Evolutionary conservation across 2,329 filamentous ascomycete genomes (phyloP).

Genomic region (Beauveria bassiana): DNA sequence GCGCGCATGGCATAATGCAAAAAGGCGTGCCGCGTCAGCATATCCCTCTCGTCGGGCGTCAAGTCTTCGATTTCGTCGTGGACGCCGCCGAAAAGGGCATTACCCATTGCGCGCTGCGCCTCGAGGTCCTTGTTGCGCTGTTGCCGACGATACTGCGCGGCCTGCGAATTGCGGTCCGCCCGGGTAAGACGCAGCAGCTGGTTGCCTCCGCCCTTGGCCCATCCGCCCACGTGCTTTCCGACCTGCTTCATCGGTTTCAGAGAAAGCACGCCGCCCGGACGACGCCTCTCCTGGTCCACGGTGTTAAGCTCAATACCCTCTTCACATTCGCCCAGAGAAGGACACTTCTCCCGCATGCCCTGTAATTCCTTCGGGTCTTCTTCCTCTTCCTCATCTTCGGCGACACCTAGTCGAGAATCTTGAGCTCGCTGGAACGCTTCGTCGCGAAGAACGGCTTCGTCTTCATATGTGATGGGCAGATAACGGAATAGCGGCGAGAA

Average conservation of each 20-base stretch:
- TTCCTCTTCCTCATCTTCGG: conserved; percentile 43
- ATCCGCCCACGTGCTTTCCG: conserved; percentile 23
- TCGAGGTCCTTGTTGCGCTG: conserved; percentile 58
- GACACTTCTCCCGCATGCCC: conserved; percentile 22
- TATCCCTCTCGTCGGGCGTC: conserved; percentile 80
- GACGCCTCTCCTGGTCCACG: conserved; percentile 18
- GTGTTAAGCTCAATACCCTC: conserved; percentile 33
- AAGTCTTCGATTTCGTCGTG: conserved; percentile 93
- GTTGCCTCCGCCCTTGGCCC: conserved; percentile 37
- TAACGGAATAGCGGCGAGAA: conserved; percentile 84
- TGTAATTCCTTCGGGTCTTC: conserved; percentile 22
- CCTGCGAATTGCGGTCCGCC: conserved; percentile 25
- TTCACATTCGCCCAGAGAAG: conserved; percentile 25
- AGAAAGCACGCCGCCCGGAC: conserved; percentile 23
- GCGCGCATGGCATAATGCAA: conserved; percentile 82
- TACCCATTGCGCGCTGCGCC: conserved; percentile 63
- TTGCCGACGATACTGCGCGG: conserved; percentile 39
- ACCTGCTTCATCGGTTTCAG: conserved; percentile 39
- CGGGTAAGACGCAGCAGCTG: conserved; percentile 37
- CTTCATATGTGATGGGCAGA: conserved; percentile 89
- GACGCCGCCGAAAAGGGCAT: conserved; percentile 77
- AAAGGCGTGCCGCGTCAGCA: conserved; percentile 79
- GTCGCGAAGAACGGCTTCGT: conserved; percentile 87
- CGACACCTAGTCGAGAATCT: conserved; percentile 58
- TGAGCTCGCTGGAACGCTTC: conserved; percentile 79